Conservation (phyloP, 2,329 filamentous ascomycete genomes). For the Stagonosporopsis rhizophila region DNA sequence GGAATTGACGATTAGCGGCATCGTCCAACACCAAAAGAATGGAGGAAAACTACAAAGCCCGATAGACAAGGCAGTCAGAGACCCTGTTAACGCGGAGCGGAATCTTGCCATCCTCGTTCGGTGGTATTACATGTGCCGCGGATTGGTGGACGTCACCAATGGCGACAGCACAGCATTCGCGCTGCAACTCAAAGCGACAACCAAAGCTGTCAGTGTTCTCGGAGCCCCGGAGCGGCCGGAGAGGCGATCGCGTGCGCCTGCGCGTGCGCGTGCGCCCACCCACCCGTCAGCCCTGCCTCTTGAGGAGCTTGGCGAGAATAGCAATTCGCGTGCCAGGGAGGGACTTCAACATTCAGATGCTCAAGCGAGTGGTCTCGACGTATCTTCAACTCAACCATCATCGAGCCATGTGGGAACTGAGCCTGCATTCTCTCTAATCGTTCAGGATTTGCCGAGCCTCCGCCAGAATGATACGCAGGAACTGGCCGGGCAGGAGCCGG, state of each 20-base stretch:
- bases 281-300: background rate
- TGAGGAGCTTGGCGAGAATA: background rate
- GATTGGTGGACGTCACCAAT: background rate
- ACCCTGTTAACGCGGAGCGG: background rate
- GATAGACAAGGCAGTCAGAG: background rate
- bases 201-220: background rate
- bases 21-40: background rate
- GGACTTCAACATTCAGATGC: background rate
- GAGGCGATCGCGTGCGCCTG: background rate
- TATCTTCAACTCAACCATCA: background rate
- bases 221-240: background rate
- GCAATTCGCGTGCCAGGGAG: background rate
- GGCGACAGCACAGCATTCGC: background rate
- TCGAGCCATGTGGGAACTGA: background rate
- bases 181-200: background rate
- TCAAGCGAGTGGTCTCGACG: background rate
- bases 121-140: background rate
- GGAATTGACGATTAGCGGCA: background rate
- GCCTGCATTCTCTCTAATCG: background rate
- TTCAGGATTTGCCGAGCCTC: background rate
- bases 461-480: background rate
- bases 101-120: background rate
- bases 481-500: background rate
- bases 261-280: background rate
- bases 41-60: background rate